Conservation (phyloP, 2,329 filamentous ascomycete genomes). For the Penicillium sp. region DNA sequence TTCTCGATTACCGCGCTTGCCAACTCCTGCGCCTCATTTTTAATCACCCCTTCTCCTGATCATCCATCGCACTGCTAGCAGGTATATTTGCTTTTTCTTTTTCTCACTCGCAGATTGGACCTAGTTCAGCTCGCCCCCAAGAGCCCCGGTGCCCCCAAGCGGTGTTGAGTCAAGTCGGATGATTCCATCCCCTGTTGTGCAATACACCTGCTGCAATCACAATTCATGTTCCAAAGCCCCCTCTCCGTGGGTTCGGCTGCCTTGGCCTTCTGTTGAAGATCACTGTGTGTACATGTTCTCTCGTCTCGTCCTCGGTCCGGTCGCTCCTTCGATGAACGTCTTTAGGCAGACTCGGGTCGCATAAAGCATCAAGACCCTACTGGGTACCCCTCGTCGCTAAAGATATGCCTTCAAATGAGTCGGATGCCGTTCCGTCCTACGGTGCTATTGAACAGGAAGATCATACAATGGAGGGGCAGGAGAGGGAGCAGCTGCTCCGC, state of each 20-base stretch:
- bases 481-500: conserved; percentile 30
- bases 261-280: conserved; percentile 7
- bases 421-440: conserved; percentile 30
- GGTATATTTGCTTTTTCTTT: conserved; percentile 19
- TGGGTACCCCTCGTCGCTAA: neutral
- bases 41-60: conserved; percentile 2
- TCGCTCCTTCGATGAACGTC: conserved; percentile 3
- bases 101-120: conserved; percentile 15
- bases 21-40: neutral
- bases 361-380: neutral
- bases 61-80: conserved; percentile 9
- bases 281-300: conserved; percentile 5
- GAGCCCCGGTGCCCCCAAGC: conserved; percentile 11
- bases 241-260: conserved; percentile 7
- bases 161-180: conserved; percentile 13
- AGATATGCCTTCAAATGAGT: conserved; percentile 32
- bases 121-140: conserved; percentile 25
- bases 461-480: conserved; percentile 15
- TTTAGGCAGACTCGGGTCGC: neutral
- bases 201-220: conserved; percentile 11
- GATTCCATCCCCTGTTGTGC: conserved; percentile 13
- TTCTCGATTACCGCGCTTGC: conserved; percentile 21
- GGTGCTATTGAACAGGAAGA: conserved; percentile 29
- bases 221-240: conserved; percentile 15
- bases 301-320: neutral